These are phyloP conservation scores for Flaveria linearis DNA, from an alignment of 129 eudicot species.

Conservation along the genomic window DNA sequence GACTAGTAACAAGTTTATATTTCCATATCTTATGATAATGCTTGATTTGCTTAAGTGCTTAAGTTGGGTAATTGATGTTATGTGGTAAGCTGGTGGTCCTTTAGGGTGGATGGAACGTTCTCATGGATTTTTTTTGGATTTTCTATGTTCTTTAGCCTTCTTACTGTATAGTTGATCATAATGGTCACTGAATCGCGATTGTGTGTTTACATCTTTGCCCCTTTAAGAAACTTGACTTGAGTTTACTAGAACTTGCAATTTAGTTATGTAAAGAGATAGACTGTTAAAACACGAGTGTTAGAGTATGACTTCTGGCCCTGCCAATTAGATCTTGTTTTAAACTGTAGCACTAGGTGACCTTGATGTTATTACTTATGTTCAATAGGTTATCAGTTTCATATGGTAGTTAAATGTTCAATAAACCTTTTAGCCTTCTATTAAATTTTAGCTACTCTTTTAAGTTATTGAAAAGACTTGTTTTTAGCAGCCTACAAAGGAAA, in stretches of 20 bases:
- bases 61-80: constrained; percentile 10
- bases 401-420: constrained; percentile 1
- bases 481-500: neutral
- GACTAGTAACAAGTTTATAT: neutral
- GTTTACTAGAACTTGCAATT: constrained; percentile 62
- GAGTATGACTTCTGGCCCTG: constrained; percentile 31
- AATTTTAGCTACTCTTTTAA: neutral
- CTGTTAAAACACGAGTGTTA: constrained; percentile 36
- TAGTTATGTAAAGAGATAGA: constrained; percentile 50
- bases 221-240: constrained; percentile 8
- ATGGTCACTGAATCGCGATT: neutral
- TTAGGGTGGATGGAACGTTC: neutral
- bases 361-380: neutral
- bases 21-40: neutral
- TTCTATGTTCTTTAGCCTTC: neutral
- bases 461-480: neutral
- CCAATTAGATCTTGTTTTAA: constrained; percentile 18
- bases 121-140: neutral
- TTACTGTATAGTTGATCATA: neutral
- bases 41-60: constrained; percentile 17
- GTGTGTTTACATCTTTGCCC: constrained; percentile 20
- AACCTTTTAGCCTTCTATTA: neutral
- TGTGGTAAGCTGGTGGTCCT: neutral
- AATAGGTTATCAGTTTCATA: constrained; percentile 11
- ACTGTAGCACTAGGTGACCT: constrained; percentile 1